These are phyloP conservation scores for Fusarium sp. DNA, from an alignment of 2,329 filamentous ascomycete genomes.

Conservation along the genomic window DNA sequence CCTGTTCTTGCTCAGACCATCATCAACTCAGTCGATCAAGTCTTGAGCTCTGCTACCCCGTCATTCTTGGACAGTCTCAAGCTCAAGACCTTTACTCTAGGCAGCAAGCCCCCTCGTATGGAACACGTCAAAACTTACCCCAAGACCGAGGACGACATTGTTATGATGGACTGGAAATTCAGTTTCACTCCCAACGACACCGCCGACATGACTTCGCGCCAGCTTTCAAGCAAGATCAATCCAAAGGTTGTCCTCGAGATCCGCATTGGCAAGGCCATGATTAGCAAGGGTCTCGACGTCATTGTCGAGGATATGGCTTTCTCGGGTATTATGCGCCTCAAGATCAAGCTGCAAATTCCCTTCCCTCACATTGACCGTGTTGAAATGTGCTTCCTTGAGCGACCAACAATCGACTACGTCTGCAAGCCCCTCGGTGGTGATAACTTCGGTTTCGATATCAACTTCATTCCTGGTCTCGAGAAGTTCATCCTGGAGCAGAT, in stretches of 20 bases:
- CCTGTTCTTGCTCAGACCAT: constrained; percentile 92
- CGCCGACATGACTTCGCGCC: constrained; percentile 87
- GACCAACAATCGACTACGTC: constrained; percentile 92
- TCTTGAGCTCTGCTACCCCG: constrained; percentile 90
- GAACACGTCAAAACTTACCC: constrained; percentile 99
- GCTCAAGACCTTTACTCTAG: constrained; percentile 91
- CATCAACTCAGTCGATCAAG: constrained; percentile 93
- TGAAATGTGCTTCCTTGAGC: constrained; percentile 93
- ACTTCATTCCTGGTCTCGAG: constrained; percentile 96
- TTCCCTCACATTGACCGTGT: constrained; percentile 96
- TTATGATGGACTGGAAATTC: constrained; percentile 99
- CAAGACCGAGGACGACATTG: constrained; percentile 91
- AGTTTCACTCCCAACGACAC: constrained; percentile 98
- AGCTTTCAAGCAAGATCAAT: constrained; percentile 95
- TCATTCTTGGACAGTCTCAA: constrained; percentile 93
- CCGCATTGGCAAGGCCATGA: constrained; percentile 92
- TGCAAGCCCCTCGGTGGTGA: constrained; percentile 98
- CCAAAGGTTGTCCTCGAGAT: constrained; percentile 97
- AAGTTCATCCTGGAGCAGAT: constrained; percentile 96
- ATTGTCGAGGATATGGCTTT: constrained; percentile 99
- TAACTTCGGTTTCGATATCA: constrained; percentile 96
- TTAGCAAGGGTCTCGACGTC: constrained; percentile 95
- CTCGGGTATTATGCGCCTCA: constrained; percentile 93
- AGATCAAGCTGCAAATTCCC: constrained; percentile 95
- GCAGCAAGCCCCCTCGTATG: constrained; percentile 92